Conservation (phyloP, 129 eudicot species). For the Flaveria robusta region DNA sequence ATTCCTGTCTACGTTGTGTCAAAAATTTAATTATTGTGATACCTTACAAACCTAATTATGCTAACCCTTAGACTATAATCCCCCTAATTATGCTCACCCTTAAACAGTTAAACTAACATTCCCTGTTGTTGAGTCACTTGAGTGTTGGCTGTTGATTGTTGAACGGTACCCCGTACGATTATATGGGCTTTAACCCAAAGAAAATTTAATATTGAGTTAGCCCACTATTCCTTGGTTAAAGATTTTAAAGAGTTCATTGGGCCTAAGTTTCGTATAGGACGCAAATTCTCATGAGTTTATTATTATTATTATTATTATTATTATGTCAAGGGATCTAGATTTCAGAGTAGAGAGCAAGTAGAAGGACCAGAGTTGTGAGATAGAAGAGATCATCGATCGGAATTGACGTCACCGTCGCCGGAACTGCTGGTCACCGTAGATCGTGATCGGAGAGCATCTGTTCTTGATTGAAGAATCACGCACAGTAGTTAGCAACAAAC, state of each 20-base stretch:
- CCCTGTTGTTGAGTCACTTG: no score
- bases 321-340: slow-evolving; percentile 4
- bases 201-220: not conserved
- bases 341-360: not conserved
- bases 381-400: slow-evolving; percentile 17
- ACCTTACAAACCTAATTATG: no score
- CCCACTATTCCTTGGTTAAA: no score
- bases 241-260: not conserved
- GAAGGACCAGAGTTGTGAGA: slow-evolving; percentile 3
- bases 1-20: no score
- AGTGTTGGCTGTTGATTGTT: no score
- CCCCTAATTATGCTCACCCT: no score
- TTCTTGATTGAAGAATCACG: slow-evolving; percentile 20
- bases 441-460: slow-evolving; percentile 6
- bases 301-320: not conserved
- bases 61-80: no score
- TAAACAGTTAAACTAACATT: no score
- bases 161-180: no score
- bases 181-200: not conserved
- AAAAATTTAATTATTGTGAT: no score
- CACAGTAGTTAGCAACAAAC: slow-evolving; percentile 4
- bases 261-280: slow-evolving; percentile 7
- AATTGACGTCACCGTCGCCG: slow-evolving; percentile 18
- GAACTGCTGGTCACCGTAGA: not conserved
- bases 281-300: slow-evolving; percentile 2